Conservation (phyloP, 345 rosid genomes). For the Hevea brasiliensis region DNA sequence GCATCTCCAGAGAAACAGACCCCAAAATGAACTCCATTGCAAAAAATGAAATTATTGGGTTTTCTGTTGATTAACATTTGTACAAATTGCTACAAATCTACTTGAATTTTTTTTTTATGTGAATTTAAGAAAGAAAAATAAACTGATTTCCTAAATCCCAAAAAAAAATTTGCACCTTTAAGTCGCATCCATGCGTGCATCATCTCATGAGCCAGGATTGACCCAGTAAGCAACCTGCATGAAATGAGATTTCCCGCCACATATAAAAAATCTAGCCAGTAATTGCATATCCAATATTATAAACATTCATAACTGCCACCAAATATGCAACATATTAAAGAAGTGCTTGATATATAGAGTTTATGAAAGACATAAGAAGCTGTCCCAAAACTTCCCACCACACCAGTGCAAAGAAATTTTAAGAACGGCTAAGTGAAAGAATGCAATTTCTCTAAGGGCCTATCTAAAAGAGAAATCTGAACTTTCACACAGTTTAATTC, state of each 20-base stretch:
- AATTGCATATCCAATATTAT: background rate
- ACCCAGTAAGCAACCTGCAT: conserved; percentile 85
- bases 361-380: too few species aligned
- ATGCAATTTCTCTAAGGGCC: too few species aligned
- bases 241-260: conserved; percentile 8
- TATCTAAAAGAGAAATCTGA: too few species aligned
- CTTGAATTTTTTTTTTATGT: background rate
- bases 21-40: background rate
- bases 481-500: too few species aligned
- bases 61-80: background rate
- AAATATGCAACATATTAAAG: too few species aligned
- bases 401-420: too few species aligned
- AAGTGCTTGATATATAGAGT: too few species aligned
- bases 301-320: background rate
- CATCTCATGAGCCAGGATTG: conserved; percentile 96
- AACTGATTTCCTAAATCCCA: background rate
- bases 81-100: background rate
- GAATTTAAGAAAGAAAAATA: background rate
- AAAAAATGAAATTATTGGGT: background rate
- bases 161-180: conserved; percentile 47
- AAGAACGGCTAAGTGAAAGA: too few species aligned
- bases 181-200: conserved; percentile 99
- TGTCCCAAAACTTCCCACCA: too few species aligned
- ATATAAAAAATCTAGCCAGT: background rate
- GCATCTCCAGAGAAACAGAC: background rate